Conservation (phyloP, 768 basidiomycete genomes). For the Dictyophora rubrovolvata region DNA sequence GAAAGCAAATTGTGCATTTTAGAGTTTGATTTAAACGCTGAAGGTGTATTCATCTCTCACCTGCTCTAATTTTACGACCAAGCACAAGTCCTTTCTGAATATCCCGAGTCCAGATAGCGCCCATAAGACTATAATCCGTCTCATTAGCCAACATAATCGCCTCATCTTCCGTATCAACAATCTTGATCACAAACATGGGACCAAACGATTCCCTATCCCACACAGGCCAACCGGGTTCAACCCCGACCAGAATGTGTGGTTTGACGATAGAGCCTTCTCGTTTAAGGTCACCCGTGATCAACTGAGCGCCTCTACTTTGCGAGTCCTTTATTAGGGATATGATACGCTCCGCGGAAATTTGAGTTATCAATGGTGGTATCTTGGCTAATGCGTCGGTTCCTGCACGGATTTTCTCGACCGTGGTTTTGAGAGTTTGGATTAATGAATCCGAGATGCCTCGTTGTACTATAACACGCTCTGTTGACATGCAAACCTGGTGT, state of each 20-base stretch:
- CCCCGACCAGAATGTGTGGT: slow-evolving; percentile 41
- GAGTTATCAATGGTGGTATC: slow-evolving; percentile 34
- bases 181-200: slow-evolving; percentile 37
- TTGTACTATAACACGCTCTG: slow-evolving; percentile 46
- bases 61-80: slow-evolving; percentile 38
- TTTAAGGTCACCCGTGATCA: slow-evolving; percentile 34
- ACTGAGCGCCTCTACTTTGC: slow-evolving; percentile 31
- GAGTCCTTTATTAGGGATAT: slow-evolving; percentile 36
- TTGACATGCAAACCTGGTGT: slow-evolving; percentile 47
- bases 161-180: slow-evolving; percentile 42
- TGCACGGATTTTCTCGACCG: slow-evolving; percentile 26
- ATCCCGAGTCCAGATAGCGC: slow-evolving; percentile 44
- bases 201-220: slow-evolving; percentile 58
- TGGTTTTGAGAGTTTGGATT: slow-evolving; percentile 23
- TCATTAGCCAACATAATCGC: slow-evolving; percentile 46
- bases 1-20: not conserved
- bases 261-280: slow-evolving; percentile 32
- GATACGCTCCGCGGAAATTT: slow-evolving; percentile 36
- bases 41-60: slow-evolving; percentile 19
- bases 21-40: not conserved
- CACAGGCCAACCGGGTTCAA: slow-evolving; percentile 37
- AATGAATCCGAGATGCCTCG: slow-evolving; percentile 28
- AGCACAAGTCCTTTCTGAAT: slow-evolving; percentile 28
- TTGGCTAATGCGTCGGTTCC: slow-evolving; percentile 23
- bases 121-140: slow-evolving; percentile 39